Evolutionary conservation across 805 yeast genomes (phyloP).

Genomic region (Pichia heedii): DNA sequence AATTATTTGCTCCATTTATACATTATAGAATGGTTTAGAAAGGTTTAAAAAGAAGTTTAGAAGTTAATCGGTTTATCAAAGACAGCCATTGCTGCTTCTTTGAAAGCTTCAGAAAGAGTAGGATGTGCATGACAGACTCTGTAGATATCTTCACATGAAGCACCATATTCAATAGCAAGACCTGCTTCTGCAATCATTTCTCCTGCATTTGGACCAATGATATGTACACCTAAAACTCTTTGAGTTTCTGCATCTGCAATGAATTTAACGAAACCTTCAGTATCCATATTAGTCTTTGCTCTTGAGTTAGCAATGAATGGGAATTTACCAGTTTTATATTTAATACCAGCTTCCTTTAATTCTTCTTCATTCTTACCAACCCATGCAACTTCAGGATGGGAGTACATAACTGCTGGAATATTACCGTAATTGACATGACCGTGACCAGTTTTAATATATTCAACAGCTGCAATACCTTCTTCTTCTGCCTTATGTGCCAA

Average conservation of each 20-base stretch:
- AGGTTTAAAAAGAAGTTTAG: conserved; percentile 25
- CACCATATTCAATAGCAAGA: conserved; percentile 97
- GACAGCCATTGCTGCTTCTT: conserved; percentile 93
- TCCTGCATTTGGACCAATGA: conserved; percentile 97
- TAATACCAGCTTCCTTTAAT: conserved; percentile 64
- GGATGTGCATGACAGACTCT: conserved; percentile 99
- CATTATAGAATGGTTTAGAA: neutral
- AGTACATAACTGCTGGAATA: conserved; percentile 98
- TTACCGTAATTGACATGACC: conserved; percentile 98
- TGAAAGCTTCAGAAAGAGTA: conserved; percentile 94
- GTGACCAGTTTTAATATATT: conserved; percentile 83
- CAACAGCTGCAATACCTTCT: conserved; percentile 98
- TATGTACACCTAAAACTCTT: conserved; percentile 92
- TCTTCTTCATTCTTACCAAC: conserved; percentile 79
- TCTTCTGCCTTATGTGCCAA: conserved; percentile 99
- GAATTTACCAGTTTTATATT: conserved; percentile 93
- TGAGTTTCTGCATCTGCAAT: conserved; percentile 96
- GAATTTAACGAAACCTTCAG: conserved; percentile 96
- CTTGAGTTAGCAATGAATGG: conserved; percentile 98
- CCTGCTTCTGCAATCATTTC: conserved; percentile 99
- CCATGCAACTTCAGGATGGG: conserved; percentile 99
- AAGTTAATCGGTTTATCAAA: conserved; percentile 88
- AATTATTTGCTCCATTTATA: too few relatives aligned
- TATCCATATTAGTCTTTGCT: conserved; percentile 95
- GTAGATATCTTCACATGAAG: conserved; percentile 94